Evolutionary conservation across 1,139 yeast species (phyloP), one percentile per base, ranked within the genome.

Genomic region (Candida dubliniensis): DNA sequence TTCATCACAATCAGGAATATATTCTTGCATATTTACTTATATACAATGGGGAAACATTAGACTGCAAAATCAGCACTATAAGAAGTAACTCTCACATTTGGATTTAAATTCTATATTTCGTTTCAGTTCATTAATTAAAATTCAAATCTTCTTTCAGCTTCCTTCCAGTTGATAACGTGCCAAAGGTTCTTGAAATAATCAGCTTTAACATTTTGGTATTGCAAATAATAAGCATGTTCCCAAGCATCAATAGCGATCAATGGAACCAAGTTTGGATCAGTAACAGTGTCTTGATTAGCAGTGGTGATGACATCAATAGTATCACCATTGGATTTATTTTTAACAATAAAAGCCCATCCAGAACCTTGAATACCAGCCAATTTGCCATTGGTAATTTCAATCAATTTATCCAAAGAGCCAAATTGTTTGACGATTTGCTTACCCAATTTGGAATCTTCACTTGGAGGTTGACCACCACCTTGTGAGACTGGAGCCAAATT

Each of bases 181-280:
- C 98, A 91, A 68, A 91, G 87, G 50, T 96, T 95, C 73, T 89
- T 85, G 81, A 91, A 91, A 75, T 91, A 91, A 66, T 91, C 96
- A 40, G 71, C 96, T 79, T 91, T 91, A 65, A 85, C 93, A 73
- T 91, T 91, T 72, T 88, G 87, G 77, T 91, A 91, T 71, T 91
- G 97, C 71, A 91, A 78, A 79, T 91, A 91, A 77, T 90, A 91
- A 44, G 98, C 97, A 64, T 91, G 98, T 71, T 91, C 98, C 98
- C 98, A 91, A 50, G 98, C 97, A 63, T 91, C 98, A 65, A 91
- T 88, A 43, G 96, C 98, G 49, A 91, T 79, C 66, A 91, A 75
- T 41, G 97, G 96, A 45, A 82, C 77, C 63, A 80, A 77, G 13
- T 43, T 46, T 27, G 79, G 74, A 34, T 89, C 86, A 40, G 86